Conservation (phyloP, 225 moss, liverwort and hornwort species). For the Sphagnum tenellum region DNA sequence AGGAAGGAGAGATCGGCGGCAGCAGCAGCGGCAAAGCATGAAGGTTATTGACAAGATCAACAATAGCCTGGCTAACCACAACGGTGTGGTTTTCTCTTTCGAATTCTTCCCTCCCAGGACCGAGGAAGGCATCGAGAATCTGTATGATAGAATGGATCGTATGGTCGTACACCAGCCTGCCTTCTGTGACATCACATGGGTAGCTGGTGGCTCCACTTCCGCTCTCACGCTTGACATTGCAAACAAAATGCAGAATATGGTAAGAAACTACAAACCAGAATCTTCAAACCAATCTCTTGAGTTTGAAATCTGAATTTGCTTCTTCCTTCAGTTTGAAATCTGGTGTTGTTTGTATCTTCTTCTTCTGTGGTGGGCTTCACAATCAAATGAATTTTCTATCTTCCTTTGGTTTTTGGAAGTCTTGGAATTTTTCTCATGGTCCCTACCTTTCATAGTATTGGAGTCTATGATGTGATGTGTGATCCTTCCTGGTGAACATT, state of each 20-base stretch:
- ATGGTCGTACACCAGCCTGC: slow-evolving; percentile 86
- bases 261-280: slow-evolving; percentile 5
- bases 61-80: slow-evolving; percentile 68
- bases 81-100: slow-evolving; percentile 79
- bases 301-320: too few relatives aligned
- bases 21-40: slow-evolving; percentile 28
- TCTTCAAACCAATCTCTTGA: too few relatives aligned
- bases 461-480: too few relatives aligned
- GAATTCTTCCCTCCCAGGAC: slow-evolving; percentile 99
- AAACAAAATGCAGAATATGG: slow-evolving; percentile 94
- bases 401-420: too few relatives aligned
- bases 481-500: too few relatives aligned
- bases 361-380: too few relatives aligned
- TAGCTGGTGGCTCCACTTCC: slow-evolving; percentile 90
- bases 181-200: slow-evolving; percentile 77
- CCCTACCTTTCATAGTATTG: too few relatives aligned
- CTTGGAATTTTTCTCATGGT: too few relatives aligned
- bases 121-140: slow-evolving; percentile 88
- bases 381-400: too few relatives aligned
- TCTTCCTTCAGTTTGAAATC: too few relatives aligned
- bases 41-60: slow-evolving; percentile 97
- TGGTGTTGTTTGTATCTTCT: too few relatives aligned
- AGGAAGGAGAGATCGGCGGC: slow-evolving; percentile 5
- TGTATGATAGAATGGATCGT: slow-evolving; percentile 86
- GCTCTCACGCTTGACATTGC: slow-evolving; percentile 76